Conservation (phyloP, 2,329 filamentous ascomycete species). For the Herpomyces periplanetae region DNA sequence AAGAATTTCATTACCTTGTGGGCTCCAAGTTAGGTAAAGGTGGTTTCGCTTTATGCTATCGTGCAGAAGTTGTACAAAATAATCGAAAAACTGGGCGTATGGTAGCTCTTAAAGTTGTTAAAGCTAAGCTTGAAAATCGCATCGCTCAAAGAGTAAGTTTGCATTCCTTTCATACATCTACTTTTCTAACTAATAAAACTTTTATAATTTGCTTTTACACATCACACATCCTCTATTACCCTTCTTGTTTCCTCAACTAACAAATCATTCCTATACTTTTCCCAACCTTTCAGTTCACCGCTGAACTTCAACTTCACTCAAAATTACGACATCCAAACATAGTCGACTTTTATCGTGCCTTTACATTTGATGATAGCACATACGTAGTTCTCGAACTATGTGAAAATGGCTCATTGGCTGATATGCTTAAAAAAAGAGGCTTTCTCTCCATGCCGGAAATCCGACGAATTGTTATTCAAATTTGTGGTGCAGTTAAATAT, state of each 20-base stretch:
- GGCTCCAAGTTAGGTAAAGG: slow-evolving; percentile 37
- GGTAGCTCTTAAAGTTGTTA: slow-evolving; percentile 45
- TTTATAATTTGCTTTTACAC: no score
- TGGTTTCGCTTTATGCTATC: slow-evolving; percentile 45
- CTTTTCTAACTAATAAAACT: no score
- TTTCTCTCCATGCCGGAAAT: slow-evolving; percentile 76
- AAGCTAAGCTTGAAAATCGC: slow-evolving; percentile 34
- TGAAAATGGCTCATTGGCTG: slow-evolving; percentile 78
- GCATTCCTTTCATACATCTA: no score
- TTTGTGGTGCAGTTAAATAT: slow-evolving; percentile 88
- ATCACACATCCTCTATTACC: slow-evolving; percentile 1
- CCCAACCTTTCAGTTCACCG: neutral
- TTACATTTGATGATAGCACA: slow-evolving; percentile 53
- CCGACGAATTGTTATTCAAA: slow-evolving; percentile 65
- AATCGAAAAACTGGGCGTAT: slow-evolving; percentile 18
- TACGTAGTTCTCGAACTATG: slow-evolving; percentile 83
- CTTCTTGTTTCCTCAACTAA: neutral
- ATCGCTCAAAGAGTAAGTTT: slow-evolving; percentile 38
- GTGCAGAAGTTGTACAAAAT: slow-evolving; percentile 19
- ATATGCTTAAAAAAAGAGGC: slow-evolving; percentile 75
- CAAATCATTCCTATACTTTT: neutral
- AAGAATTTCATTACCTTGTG: slow-evolving; percentile 31
- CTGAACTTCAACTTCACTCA: slow-evolving; percentile 77
- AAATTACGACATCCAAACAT: slow-evolving; percentile 90
- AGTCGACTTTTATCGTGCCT: slow-evolving; percentile 73